A percentile compares a stretch with the other conserved stretches of the same genome.
Evolutionary conservation across 1,284 basidiomycete genomes (phyloP).

Genomic region (Trichosporon faecale): DNA sequence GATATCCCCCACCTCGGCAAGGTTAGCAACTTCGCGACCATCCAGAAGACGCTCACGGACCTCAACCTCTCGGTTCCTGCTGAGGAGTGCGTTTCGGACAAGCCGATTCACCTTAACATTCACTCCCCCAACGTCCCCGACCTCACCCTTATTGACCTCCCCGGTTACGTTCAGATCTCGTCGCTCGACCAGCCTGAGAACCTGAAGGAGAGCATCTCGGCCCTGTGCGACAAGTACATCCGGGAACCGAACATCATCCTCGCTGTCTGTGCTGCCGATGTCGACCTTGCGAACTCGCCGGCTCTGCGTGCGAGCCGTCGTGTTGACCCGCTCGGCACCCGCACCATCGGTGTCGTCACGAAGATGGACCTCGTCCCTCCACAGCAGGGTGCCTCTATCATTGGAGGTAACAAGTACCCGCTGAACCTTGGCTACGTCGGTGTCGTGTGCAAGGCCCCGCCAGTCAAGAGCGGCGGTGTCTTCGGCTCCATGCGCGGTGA

Average conservation of each 20-base stretch:
- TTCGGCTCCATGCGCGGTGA: slow-evolving; percentile 43
- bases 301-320: slow-evolving; percentile 87
- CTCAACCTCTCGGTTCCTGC: slow-evolving; percentile 90
- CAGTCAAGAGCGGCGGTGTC: slow-evolving; percentile 42
- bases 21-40: slow-evolving; percentile 81
- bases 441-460: slow-evolving; percentile 79
- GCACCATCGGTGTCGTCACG: slow-evolving; percentile 96
- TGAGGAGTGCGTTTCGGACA: slow-evolving; percentile 84
- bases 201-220: slow-evolving; percentile 86
- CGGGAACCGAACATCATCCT: slow-evolving; percentile 96
- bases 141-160: slow-evolving; percentile 93
- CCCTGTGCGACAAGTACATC: slow-evolving; percentile 93
- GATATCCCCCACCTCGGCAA: slow-evolving; percentile 65
- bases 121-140: slow-evolving; percentile 95
- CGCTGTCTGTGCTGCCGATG: slow-evolving; percentile 96
- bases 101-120: slow-evolving; percentile 94
- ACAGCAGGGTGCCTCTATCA: slow-evolving; percentile 73
- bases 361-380: slow-evolving; percentile 97
- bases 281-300: slow-evolving; percentile 96
- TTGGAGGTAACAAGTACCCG: slow-evolving; percentile 92
- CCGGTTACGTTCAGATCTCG: slow-evolving; percentile 93
- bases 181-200: slow-evolving; percentile 94
- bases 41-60: slow-evolving; percentile 90
- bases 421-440: slow-evolving; percentile 95
- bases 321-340: slow-evolving; percentile 88